Evolutionary conservation across 2,329 filamentous ascomycete genomes (phyloP).

Genomic region (Trichoderma arundinaceum): DNA sequence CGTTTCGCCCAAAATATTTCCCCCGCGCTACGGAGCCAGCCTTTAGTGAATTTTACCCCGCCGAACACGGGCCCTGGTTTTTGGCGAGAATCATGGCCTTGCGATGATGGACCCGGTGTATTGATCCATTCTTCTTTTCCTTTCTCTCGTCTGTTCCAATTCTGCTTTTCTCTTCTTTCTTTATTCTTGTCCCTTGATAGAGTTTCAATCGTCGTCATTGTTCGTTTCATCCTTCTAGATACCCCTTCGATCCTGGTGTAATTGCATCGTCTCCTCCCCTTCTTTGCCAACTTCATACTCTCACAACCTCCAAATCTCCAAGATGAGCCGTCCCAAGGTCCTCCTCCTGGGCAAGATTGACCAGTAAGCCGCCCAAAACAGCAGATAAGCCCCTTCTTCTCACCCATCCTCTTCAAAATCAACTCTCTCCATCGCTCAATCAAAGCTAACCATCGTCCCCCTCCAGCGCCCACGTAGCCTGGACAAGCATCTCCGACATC

Average conservation of each 20-base stretch:
- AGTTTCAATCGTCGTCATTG: neutral
- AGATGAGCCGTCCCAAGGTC: conserved; percentile 45
- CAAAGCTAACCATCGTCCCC: neutral
- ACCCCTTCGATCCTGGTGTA: neutral
- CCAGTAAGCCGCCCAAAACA: conserved; percentile 43
- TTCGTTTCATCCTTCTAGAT: neutral
- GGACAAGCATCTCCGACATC: conserved; percentile 64
- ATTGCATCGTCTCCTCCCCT: conserved; percentile 7
- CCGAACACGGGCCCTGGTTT: conserved; percentile 19
- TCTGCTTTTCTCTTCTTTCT: neutral
- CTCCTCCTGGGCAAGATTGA: conserved; percentile 49
- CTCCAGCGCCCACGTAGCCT: conserved; percentile 67
- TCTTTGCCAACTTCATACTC: neutral
- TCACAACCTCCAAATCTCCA: conserved; percentile 8
- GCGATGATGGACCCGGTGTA: conserved; percentile 5
- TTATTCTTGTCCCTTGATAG: neutral
- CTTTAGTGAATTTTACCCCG: conserved; percentile 21
- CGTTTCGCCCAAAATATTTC: neutral
- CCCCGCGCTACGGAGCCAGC: conserved; percentile 12
- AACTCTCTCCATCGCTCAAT: no score
- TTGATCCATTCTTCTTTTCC: neutral
- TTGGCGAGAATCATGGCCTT: neutral
- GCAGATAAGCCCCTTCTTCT: neutral
- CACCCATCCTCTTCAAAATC: neutral
- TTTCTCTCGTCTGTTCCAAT: neutral